Base-by-base conservation (phyloP, 2,329 filamentous ascomycete species). In the Acrocalymma vagum region DNA sequence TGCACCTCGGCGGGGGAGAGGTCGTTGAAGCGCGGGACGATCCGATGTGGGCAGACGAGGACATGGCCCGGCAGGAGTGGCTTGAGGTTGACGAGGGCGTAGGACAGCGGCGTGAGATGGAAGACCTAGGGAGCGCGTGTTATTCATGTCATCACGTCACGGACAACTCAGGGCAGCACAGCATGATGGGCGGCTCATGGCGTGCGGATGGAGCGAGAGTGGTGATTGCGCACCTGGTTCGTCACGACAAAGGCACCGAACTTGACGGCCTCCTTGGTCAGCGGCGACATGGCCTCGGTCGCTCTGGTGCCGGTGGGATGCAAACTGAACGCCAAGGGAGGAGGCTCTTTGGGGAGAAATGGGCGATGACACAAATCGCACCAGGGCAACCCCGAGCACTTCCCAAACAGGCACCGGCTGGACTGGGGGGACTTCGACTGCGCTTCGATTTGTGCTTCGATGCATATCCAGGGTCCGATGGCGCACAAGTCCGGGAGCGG, bases 51-150 rank as follows among this genome's bases (percentile, higher is more conserved):
- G 53, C 88, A 96, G 47, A 99, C 82, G 21, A 99, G 87, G 48
- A 97, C 86, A 74, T 99, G 94, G 42, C 94, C 94, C 0, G 92
- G 91, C 2, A 96, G 81, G 24, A 99, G 82, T 16, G 94, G 94
- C 73, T 96, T 96, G 67, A 97, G 83, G 74, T 99, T 99, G 42
- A 97, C 92, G 49, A 97, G 79, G 38, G 90, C 91, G 74, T 91
- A 96, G 56, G 86, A 89, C 60, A 87, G 79, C 1, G 82, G 78
- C 2, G 92, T 95, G 53, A 79, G 78, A 71, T 95, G 83, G 76
- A 97, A 97, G 75, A 96, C 90, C 88, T 96, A 55, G 20, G n/a
- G n/a, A n/a, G n/a, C n/a, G 30, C 21, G 18, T 36, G 44, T 45
- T 44, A 48, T 31, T 31, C 18, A 32, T 29, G 32, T 27, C 36